phyloP scores from a whole-genome alignment of 495 filamentous ascomycete genomes.

The Tuber magnatum region DNA sequence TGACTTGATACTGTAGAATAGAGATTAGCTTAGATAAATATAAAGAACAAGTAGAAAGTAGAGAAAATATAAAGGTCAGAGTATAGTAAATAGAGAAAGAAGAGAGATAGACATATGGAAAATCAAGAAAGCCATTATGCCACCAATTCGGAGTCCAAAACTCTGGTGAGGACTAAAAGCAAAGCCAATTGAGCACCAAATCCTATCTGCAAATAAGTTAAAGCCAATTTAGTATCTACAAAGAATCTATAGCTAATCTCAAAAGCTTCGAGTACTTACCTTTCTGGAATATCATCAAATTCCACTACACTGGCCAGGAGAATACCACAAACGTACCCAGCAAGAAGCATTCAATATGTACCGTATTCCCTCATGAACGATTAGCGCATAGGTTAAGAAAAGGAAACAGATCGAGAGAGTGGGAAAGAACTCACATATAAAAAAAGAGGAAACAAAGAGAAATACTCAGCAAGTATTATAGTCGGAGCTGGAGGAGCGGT shows the following conservation, averaged over 20 bases:
- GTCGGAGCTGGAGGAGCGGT: not conserved
- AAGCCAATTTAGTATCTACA: not conserved
- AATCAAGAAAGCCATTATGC: too few relatives aligned
- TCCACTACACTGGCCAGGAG: not conserved
- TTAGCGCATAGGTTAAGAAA: not conserved
- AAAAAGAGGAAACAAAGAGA: not conserved
- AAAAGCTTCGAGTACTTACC: constrained; percentile 14
- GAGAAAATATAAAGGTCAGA: too few relatives aligned
- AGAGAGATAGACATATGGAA: too few relatives aligned
- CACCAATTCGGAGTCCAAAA: too few relatives aligned
- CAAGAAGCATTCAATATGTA: constrained; percentile 8
- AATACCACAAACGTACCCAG: constrained; percentile 4
- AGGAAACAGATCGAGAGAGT: not conserved
- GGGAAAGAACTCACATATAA: not conserved
- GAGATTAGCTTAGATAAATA: too few relatives aligned
- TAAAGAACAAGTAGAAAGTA: too few relatives aligned
- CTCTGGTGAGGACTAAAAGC: not conserved
- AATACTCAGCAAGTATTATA: not conserved
- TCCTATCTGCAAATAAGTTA: not conserved
- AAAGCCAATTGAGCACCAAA: not conserved
- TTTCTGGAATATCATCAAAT: constrained; percentile 9
- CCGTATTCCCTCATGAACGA: constrained; percentile 5
- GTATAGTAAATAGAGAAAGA: too few relatives aligned
- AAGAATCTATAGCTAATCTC: constrained; percentile 9
- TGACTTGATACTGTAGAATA: too few relatives aligned